Percentiles rank a stretch among this genome's conserved stretches.
phyloP scores from a whole-genome alignment of 2,329 filamentous ascomycete species.

The Ceratocystis cubensis region DNA sequence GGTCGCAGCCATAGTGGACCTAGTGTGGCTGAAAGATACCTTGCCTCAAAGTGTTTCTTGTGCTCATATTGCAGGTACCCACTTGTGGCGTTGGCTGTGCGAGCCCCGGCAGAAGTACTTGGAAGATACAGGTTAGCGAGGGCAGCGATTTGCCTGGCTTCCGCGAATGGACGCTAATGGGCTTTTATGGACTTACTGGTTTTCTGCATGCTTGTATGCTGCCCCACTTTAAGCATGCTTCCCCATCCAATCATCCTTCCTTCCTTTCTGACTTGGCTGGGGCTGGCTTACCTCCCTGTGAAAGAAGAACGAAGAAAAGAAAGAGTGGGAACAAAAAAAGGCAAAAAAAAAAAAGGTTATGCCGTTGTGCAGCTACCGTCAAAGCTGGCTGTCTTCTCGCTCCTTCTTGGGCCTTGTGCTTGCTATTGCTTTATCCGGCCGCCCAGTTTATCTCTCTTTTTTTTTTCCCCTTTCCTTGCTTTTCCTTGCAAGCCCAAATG shows the following conservation, averaged over 20 bases:
- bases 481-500: not conserved
- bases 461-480: not conserved
- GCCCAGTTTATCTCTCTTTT: slow-evolving; percentile 4
- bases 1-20: not conserved
- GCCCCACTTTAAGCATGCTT: slow-evolving; percentile 2
- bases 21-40: slow-evolving; percentile 1
- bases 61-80: not conserved
- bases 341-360: not conserved
- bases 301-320: not conserved
- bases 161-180: not conserved
- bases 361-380: not conserved
- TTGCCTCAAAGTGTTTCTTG: not conserved
- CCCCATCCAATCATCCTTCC: slow-evolving; percentile 2
- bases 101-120: not conserved
- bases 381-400: slow-evolving; percentile 6
- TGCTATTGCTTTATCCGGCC: slow-evolving; percentile 4
- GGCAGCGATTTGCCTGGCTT: not conserved
- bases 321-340: not conserved
- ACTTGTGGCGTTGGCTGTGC: not conserved
- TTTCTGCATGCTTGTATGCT: not conserved
- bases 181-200: not conserved
- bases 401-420: not conserved
- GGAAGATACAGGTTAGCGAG: not conserved
- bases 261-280: not conserved
- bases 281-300: not conserved